These are phyloP conservation scores for Gossypium arboreum DNA, from an alignment of 345 rosid genomes.

Conservation along the genomic window DNA sequence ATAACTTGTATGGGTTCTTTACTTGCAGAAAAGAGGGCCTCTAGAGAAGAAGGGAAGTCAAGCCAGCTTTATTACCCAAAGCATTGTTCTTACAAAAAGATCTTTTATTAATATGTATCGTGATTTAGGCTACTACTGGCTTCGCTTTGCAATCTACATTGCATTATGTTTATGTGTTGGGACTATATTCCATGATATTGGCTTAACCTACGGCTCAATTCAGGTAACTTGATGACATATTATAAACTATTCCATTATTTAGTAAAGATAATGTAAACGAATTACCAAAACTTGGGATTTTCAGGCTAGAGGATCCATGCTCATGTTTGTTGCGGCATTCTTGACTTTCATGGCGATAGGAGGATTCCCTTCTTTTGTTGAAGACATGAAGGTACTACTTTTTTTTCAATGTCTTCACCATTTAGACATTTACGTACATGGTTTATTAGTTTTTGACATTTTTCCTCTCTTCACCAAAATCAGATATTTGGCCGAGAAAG, in stretches of 20 bases:
- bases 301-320: constrained; percentile 47
- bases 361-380: constrained; percentile 53
- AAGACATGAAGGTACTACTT: constrained; percentile 39
- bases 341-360: constrained; percentile 54
- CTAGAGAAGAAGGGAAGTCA: constrained; percentile 34
- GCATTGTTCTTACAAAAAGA: constrained; percentile 36
- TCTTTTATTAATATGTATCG: constrained; percentile 62
- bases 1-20: not conserved
- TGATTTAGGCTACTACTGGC: constrained; percentile 62
- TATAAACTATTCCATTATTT: not conserved
- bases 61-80: constrained; percentile 37
- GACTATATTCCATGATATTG: constrained; percentile 36
- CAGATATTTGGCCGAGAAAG: constrained; percentile 52
- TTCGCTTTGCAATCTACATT: constrained; percentile 48
- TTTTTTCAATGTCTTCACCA: not conserved
- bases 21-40: constrained; percentile 21
- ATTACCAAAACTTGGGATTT: not conserved
- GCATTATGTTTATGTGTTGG: constrained; percentile 49
- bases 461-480: not conserved
- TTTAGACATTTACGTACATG: not conserved
- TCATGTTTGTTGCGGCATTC: constrained; percentile 43
- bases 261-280: not conserved
- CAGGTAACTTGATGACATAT: constrained; percentile 32
- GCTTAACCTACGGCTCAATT: constrained; percentile 43
- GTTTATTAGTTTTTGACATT: not conserved